A percentile compares a stretch with the other conserved stretches of the same genome.
Evolutionary conservation across 495 filamentous ascomycete species (phyloP).

Genomic region (Astrothelium macrocarpum): DNA sequence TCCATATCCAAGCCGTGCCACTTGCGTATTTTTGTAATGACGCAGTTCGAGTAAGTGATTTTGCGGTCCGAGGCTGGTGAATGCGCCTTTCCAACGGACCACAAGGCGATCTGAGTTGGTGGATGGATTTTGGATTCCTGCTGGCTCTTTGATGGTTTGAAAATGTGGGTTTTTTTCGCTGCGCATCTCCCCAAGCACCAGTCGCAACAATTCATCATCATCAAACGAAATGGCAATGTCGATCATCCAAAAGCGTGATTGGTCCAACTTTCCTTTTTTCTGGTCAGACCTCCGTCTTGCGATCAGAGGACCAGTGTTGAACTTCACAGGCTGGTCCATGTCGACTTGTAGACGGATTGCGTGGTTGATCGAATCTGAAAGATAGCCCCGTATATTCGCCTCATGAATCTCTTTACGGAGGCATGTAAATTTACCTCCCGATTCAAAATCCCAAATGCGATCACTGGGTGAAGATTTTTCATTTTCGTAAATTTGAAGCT

Average conservation of each 20-base stretch:
- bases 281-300: not conserved
- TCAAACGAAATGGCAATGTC: not conserved
- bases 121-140: not conserved
- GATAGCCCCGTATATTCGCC: not conserved
- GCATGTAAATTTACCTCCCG: not conserved
- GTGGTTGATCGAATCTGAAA: not conserved
- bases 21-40: not conserved
- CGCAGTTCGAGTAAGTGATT: not conserved
- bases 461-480: not conserved
- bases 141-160: not conserved
- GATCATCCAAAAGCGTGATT: not conserved
- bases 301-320: not conserved
- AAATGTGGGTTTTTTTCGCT: not conserved
- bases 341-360: not conserved
- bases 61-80: not conserved
- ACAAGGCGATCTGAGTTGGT: not conserved
- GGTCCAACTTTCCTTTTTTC: not conserved
- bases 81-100: not conserved
- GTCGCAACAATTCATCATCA: not conserved
- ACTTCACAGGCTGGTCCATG: not conserved
- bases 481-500: not conserved
- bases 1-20: not conserved
- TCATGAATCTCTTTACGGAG: not conserved
- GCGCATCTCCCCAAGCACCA: not conserved
- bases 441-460: not conserved